Percentiles rank a stretch among this genome's conserved stretches.
Evolutionary conservation across 441 rosid species (phyloP).

Genomic region (Corymbia calophylla): DNA sequence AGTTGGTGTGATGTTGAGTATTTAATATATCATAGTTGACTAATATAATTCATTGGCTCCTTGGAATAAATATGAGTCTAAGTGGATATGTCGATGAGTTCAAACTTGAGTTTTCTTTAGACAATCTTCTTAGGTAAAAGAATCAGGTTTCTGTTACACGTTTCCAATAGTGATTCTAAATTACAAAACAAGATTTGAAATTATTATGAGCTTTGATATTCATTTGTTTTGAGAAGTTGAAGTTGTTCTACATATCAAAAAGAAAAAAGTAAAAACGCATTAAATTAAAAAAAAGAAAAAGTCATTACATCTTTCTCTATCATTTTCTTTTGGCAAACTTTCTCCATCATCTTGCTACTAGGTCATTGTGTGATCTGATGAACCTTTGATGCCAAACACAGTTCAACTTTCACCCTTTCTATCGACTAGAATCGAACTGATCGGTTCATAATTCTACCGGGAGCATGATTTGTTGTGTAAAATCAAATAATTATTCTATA

Average conservation of each 20-base stretch:
- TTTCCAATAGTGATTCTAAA: not conserved
- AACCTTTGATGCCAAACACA: not conserved
- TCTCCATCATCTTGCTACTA: not conserved
- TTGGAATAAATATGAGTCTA: too few species aligned
- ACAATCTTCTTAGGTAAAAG: too few species aligned
- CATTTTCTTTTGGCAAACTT: not conserved
- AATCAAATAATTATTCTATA: not conserved
- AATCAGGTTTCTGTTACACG: too few species aligned
- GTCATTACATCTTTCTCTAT: not conserved
- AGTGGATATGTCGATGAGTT: too few species aligned
- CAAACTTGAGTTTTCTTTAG: too few species aligned
- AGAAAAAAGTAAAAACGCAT: not conserved
- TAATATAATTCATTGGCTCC: too few species aligned
- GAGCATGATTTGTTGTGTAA: not conserved
- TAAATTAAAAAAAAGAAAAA: not conserved
- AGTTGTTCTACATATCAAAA: not conserved
- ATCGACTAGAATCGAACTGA: rapidly evolving
- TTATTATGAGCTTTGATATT: not conserved
- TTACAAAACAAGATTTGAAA: not conserved
- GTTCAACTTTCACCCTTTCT: not conserved
- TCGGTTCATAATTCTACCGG: not conserved
- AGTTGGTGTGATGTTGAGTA: too few species aligned
- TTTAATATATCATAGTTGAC: too few species aligned
- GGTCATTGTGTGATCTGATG: not conserved
- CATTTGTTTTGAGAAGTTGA: not conserved